These are phyloP conservation scores for Fraxinus velutina DNA, from an alignment of 305 asterid species.

Conservation along the genomic window DNA sequence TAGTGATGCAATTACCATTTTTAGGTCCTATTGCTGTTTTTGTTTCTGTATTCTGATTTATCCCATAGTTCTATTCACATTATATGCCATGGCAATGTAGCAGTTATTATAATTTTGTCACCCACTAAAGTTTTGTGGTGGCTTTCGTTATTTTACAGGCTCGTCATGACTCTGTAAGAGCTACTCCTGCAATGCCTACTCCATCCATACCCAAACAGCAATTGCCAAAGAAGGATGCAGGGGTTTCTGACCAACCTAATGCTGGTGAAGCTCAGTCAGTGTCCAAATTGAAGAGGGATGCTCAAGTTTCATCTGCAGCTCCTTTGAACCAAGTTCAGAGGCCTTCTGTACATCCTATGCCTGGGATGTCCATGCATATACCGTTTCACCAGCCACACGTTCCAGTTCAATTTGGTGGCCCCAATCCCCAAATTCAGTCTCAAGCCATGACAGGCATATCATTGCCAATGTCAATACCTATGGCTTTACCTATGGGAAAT, in stretches of 20 bases:
- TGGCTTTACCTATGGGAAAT: constrained; percentile 60
- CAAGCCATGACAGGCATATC: constrained; percentile 60
- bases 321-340: constrained; percentile 52
- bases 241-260: constrained; percentile 40
- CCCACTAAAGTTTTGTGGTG: background rate
- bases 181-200: constrained; percentile 40
- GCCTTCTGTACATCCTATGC: constrained; percentile 47
- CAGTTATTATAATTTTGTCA: constrained; percentile 3
- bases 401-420: constrained; percentile 68
- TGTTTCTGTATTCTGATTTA: background rate
- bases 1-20: constrained; percentile 8
- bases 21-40: background rate
- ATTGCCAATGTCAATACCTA: constrained; percentile 34
- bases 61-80: background rate
- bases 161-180: constrained; percentile 45
- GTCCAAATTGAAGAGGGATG: constrained; percentile 53
- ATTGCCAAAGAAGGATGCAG: constrained; percentile 53
- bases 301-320: constrained; percentile 43
- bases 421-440: constrained; percentile 62
- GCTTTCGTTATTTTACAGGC: constrained; percentile 39
- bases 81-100: constrained; percentile 6
- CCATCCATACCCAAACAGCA: constrained; percentile 59
- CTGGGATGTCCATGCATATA: constrained; percentile 60
- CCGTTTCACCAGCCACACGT: constrained; percentile 55
- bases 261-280: constrained; percentile 45